Conservation (phyloP, 2,329 filamentous ascomycete genomes). For the Xylaria sp. region DNA sequence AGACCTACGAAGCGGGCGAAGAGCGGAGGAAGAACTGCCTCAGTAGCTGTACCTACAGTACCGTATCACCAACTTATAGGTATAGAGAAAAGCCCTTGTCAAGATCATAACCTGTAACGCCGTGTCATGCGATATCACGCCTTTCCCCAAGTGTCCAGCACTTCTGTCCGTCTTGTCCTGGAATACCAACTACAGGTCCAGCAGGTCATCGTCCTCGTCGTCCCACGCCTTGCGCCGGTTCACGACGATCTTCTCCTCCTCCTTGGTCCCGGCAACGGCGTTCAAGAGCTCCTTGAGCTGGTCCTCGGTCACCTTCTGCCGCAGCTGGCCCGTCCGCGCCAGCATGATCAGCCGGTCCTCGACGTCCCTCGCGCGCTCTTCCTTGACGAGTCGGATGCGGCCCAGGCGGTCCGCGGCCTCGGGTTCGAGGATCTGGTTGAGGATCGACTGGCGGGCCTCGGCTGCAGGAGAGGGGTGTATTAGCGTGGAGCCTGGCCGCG, state of each 20-base stretch:
- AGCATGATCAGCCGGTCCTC: constrained; percentile 94
- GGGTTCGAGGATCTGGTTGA: constrained; percentile 91
- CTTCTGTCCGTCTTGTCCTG: not conserved
- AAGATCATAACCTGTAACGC: too few relatives aligned
- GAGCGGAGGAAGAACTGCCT: constrained; percentile 5
- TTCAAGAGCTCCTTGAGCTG: constrained; percentile 91
- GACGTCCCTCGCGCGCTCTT: constrained; percentile 83
- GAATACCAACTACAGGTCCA: constrained; percentile 55
- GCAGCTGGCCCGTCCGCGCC: constrained; percentile 82
- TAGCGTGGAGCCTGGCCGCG: not conserved
- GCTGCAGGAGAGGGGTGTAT: constrained; percentile 35
- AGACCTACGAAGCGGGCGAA: too few relatives aligned
- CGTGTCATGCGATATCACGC: constrained; percentile 25
- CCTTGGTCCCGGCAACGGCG: constrained; percentile 77
- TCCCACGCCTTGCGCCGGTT: constrained; percentile 80
- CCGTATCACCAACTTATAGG: constrained; percentile 9
- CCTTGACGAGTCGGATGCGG: constrained; percentile 94
- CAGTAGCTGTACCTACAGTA: constrained; percentile 18
- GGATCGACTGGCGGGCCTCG: constrained; percentile 75
- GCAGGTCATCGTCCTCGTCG: constrained; percentile 78
- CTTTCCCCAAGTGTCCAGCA: not conserved
- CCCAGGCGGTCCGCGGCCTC: constrained; percentile 91
- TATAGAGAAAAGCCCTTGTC: not conserved
- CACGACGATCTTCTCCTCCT: constrained; percentile 85
- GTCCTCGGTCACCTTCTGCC: constrained; percentile 84